Conservation (phyloP, 1,284 basidiomycete species). For the Marasmius sp. region DNA sequence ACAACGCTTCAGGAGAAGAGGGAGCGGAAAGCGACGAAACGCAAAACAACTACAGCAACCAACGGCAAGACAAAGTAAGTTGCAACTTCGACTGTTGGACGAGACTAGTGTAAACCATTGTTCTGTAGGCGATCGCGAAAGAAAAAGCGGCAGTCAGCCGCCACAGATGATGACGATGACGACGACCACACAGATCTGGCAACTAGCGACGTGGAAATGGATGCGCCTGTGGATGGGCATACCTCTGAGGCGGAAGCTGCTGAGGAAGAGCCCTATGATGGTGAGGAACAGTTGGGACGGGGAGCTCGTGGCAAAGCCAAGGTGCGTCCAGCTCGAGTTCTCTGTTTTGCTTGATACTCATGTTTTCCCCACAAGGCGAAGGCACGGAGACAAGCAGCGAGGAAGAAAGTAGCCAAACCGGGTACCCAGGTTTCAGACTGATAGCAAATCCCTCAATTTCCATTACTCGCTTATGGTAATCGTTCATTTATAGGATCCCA, state of each 20-base stretch:
- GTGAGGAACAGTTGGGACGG: constrained; percentile 32
- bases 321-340: no score
- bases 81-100: constrained; percentile 1
- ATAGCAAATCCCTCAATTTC: no score
- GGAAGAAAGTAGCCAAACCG: no score
- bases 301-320: constrained; percentile 37
- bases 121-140: constrained; percentile 29
- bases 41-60: constrained; percentile 37
- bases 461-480: no score
- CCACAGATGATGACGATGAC: constrained; percentile 21
- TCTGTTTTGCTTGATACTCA: no score
- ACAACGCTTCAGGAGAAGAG: constrained; percentile 33
- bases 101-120: constrained; percentile 9
- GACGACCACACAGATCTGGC: constrained; percentile 25
- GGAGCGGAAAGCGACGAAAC: constrained; percentile 36
- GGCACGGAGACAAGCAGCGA: no score
- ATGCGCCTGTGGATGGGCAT: constrained; percentile 17
- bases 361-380: no score
- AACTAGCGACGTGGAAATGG: no score
- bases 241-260: constrained; percentile 19
- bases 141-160: constrained; percentile 31
- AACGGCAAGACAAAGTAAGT: constrained; percentile 43
- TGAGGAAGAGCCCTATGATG: constrained; percentile 21
- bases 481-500: no score
- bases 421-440: no score